phyloP scores from a whole-genome alignment of 108 stramenopile genomes.

The Fragilariopsis cylindrus region DNA sequence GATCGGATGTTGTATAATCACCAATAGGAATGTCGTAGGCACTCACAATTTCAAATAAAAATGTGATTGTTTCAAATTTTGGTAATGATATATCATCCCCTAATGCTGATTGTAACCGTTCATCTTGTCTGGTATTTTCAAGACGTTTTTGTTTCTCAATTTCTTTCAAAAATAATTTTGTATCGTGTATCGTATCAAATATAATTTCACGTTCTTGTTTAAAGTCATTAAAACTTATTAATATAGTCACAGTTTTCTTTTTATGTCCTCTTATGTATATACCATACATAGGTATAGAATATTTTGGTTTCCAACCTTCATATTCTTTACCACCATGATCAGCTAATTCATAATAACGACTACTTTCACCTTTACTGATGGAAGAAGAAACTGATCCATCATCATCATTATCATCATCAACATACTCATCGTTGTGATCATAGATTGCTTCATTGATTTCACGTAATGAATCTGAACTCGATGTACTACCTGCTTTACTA shows the following conservation, averaged over 20 bases:
- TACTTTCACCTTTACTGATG: not conserved
- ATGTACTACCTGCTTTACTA: constrained; percentile 14
- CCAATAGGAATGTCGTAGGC: constrained; percentile 55
- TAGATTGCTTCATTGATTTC: no score
- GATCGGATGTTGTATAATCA: constrained; percentile 68
- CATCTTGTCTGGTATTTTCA: constrained; percentile 40
- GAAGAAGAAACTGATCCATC: constrained; percentile 11
- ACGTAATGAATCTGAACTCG: not conserved
- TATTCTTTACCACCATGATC: constrained; percentile 37
- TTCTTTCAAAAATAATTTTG: constrained; percentile 39
- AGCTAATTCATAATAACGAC: not conserved
- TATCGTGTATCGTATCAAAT: constrained; percentile 57
- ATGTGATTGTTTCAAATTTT: constrained; percentile 39
- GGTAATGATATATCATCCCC: constrained; percentile 45
- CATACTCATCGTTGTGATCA: not conserved
- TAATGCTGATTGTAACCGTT: constrained; percentile 39
- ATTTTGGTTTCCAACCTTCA: constrained; percentile 63
- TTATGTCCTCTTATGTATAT: constrained; percentile 42
- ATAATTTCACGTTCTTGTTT: constrained; percentile 54
- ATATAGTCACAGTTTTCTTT: constrained; percentile 27
- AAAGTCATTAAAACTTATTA: constrained; percentile 28
- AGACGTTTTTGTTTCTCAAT: constrained; percentile 46
- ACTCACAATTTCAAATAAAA: constrained; percentile 78
- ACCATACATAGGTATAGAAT: constrained; percentile 46
- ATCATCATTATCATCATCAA: constrained; percentile 14